Percentiles rank a stretch among this genome's conserved stretches.
Evolutionary conservation across 352 stramenopile genomes (phyloP).

Genomic region (Globisporangium cylindrosporum): DNA sequence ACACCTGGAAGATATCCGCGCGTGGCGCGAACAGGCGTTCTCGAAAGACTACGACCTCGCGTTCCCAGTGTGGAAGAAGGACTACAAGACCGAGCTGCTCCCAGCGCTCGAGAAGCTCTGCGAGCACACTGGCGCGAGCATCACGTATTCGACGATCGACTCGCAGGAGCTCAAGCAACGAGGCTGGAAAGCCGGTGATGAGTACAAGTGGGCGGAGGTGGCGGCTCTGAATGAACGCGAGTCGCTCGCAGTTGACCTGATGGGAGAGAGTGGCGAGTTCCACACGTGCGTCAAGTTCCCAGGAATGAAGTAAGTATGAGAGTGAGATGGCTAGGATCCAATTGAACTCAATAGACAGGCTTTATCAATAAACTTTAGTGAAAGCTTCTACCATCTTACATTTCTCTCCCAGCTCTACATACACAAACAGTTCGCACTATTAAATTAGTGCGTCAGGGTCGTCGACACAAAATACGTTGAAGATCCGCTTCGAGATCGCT

Average conservation of each 20-base stretch:
- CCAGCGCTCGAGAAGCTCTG: constrained; percentile 55
- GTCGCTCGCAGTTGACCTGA: constrained; percentile 50
- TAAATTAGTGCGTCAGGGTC: constrained; percentile 35
- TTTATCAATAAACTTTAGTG: too few relatives aligned
- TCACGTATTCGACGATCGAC: constrained; percentile 64
- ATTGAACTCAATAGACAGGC: background rate
- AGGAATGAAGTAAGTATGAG: constrained; percentile 35
- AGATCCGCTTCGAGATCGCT: constrained; percentile 57
- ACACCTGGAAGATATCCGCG: constrained; percentile 82
- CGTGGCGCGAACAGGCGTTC: constrained; percentile 79
- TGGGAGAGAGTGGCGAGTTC: constrained; percentile 90
- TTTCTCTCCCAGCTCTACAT: too few relatives aligned
- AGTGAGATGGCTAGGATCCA: background rate
- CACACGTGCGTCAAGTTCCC: constrained; percentile 84
- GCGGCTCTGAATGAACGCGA: constrained; percentile 25
- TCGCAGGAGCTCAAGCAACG: constrained; percentile 17
- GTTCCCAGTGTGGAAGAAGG: constrained; percentile 79
- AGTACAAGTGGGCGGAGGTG: constrained; percentile 35
- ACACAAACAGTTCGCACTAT: background rate
- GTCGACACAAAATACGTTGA: constrained; percentile 44
- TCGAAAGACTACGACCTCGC: constrained; percentile 42
- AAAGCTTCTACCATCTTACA: too few relatives aligned
- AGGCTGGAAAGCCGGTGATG: constrained; percentile 34
- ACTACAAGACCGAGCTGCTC: constrained; percentile 61
- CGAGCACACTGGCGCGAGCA: constrained; percentile 32